Evolutionary conservation across 2,329 filamentous ascomycete genomes (phyloP), one percentile per base, ranked within the genome.

Genomic region (Penicillium sp.): DNA sequence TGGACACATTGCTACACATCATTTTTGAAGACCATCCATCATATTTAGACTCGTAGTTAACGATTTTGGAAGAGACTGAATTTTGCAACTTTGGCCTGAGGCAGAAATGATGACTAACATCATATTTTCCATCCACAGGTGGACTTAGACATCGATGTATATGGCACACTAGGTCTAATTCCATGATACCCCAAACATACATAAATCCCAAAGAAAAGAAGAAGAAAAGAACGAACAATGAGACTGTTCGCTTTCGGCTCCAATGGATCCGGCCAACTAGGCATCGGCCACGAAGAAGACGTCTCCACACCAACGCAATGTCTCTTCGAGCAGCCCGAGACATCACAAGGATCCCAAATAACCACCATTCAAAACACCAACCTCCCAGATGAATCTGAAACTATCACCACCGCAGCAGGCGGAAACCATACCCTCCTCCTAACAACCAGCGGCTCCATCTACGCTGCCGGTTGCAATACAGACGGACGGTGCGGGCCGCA

Each of bases 361-460:
- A 19, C 21, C 17, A 45, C 33, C 13, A 19, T 35, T 23, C 27
- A 33, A 54, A 27, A 21, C 8, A 29, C 10, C 23, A n/a, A 13
- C 17, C n/a, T 15, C 10, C 1, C 17, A 19, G 33, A 38, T 49
- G 23, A 50, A 52, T 19, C 62, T 13, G 50, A 61, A 7, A 61
- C 74, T n/a, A 44, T 53, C 15, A 66, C 70, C 15, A 79, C 88
- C 27, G 76, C 71, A 44, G 81, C 90, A 8, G 93, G 93, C 4
- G 93, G 93, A 1, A 97, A 97, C 69, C 93, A 97, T 73, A 96
- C 91, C 0, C 76, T 97, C 4, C 72, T 96, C 10, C 78, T 92
- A 12, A 84, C 83, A n/a, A 69, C 78, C 4, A 70, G 79, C 27
- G 87, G 88, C 0, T 65, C 76, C 1, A 77, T 93, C 0, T 89